phyloP scores from a whole-genome alignment of 805 yeast genomes.

The Lipomyces sp. region DNA sequence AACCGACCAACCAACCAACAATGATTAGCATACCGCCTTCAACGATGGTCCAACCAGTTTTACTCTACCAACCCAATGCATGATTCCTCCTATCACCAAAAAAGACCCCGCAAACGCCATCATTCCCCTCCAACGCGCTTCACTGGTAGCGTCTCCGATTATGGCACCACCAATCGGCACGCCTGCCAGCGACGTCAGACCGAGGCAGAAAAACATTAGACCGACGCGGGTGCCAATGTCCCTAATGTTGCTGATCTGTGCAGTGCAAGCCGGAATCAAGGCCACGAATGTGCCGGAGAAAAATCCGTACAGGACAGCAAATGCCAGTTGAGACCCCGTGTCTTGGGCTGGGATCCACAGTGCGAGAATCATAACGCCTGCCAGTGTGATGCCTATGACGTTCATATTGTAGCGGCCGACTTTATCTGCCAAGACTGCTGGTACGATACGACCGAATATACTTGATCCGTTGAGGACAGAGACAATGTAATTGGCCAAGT shows the following conservation, averaged over 20 bases:
- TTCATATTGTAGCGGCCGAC: constrained; percentile 55
- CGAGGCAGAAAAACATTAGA: constrained; percentile 58
- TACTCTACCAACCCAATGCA: constrained; percentile 26
- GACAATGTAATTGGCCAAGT: constrained; percentile 42
- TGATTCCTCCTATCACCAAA: constrained; percentile 25
- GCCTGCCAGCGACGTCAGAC: constrained; percentile 52
- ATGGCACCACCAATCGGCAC: constrained; percentile 45
- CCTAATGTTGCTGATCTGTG: constrained; percentile 41
- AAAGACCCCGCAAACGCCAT: constrained; percentile 34
- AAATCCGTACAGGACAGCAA: constrained; percentile 45
- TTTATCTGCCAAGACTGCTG: constrained; percentile 55
- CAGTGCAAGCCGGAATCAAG: constrained; percentile 44
- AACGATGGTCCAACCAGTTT: constrained; percentile 38
- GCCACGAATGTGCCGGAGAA: constrained; percentile 46
- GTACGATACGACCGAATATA: constrained; percentile 55
- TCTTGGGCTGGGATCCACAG: constrained; percentile 46
- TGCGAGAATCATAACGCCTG: constrained; percentile 45
- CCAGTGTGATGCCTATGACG: constrained; percentile 42
- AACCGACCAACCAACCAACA: not conserved
- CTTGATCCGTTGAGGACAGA: constrained; percentile 46
- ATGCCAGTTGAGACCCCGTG: constrained; percentile 42
- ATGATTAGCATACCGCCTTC: constrained; percentile 27
- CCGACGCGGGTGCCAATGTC: constrained; percentile 60
- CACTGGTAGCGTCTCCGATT: constrained; percentile 23
- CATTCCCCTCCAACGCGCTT: constrained; percentile 27